A percentile compares a stretch with the other conserved stretches of the same genome.
Conservation (phyloP, 2,329 filamentous ascomycete species). For the Arthrobotrys megalospora region DNA sequence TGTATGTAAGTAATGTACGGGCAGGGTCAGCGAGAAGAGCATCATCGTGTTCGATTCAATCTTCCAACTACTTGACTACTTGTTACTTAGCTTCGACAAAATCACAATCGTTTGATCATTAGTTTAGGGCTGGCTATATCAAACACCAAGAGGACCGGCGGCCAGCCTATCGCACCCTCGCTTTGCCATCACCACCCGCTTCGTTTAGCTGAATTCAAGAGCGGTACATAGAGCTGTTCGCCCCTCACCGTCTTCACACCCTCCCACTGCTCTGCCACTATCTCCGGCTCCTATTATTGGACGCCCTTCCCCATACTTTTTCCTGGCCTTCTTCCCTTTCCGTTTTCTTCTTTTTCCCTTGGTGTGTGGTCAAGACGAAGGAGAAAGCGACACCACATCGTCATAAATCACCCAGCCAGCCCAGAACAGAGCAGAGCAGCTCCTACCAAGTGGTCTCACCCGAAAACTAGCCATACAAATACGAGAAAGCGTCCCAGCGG, state of each 20-base stretch:
- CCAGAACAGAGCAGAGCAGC: background rate
- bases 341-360: slow-evolving; percentile 11
- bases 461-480: slow-evolving; percentile 47
- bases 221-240: background rate
- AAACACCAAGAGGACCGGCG: slow-evolving; percentile 31
- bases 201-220: slow-evolving; percentile 19
- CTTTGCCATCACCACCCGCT: slow-evolving; percentile 52
- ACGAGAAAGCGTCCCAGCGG: slow-evolving; percentile 39
- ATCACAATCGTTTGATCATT: too few relatives aligned
- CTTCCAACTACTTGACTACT: too few relatives aligned
- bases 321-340: slow-evolving; percentile 5
- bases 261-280: slow-evolving; percentile 29
- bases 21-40: slow-evolving; percentile 26
- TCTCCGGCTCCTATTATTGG: slow-evolving; percentile 60
- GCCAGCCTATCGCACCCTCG: slow-evolving; percentile 51
- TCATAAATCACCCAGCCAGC: slow-evolving; percentile 11
- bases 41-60: background rate
- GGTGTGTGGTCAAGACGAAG: background rate
- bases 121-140: slow-evolving; percentile 6
- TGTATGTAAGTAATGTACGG: background rate
- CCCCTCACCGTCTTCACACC: slow-evolving; percentile 25
- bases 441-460: slow-evolving; percentile 35
- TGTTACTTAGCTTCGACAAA: background rate
- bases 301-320: slow-evolving; percentile 47
- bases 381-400: slow-evolving; percentile 1